A percentile compares a stretch with the other conserved stretches of the same genome.
Conservation (phyloP, 352 stramenopile genomes). For the Globisporangium mamillatum region DNA sequence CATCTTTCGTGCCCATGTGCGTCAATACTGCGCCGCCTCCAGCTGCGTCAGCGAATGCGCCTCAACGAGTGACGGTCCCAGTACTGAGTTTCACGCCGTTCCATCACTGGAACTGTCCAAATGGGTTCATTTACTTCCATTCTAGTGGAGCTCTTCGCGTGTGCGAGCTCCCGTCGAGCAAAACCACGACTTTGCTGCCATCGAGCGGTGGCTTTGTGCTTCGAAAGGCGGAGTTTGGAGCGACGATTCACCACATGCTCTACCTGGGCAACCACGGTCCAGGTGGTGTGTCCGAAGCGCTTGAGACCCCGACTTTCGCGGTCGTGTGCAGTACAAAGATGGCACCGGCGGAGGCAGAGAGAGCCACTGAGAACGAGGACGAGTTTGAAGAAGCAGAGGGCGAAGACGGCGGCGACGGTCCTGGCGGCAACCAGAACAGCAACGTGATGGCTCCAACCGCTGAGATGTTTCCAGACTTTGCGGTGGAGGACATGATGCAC, state of each 20-base stretch:
- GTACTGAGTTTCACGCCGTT: constrained; percentile 87
- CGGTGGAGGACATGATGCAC: constrained; percentile 59
- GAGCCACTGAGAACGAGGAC: constrained; percentile 59
- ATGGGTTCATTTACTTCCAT: constrained; percentile 89
- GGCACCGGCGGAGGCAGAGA: constrained; percentile 50
- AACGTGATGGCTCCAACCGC: constrained; percentile 79
- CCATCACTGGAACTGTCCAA: constrained; percentile 86
- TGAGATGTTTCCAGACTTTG: constrained; percentile 74
- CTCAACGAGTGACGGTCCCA: constrained; percentile 58
- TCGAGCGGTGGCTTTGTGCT: constrained; percentile 75
- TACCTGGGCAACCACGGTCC: constrained; percentile 75
- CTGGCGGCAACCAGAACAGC: constrained; percentile 28
- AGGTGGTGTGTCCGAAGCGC: constrained; percentile 71
- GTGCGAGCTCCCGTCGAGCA: constrained; percentile 75
- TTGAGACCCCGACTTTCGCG: constrained; percentile 76
- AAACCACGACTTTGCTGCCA: constrained; percentile 65
- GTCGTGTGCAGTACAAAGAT: constrained; percentile 71
- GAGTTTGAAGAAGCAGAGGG: constrained; percentile 51
- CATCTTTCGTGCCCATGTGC: constrained; percentile 74
- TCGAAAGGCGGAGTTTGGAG: constrained; percentile 74
- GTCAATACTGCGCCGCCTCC: constrained; percentile 35
- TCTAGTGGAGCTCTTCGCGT: constrained; percentile 73
- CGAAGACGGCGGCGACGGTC: constrained; percentile 37
- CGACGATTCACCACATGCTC: constrained; percentile 77
- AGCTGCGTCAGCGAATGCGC: constrained; percentile 19